A percentile compares a stretch with the other conserved stretches of the same genome.
Evolutionary conservation across 2,329 filamentous ascomycete species (phyloP).

Genomic region (Colletotrichum liriopes): DNA sequence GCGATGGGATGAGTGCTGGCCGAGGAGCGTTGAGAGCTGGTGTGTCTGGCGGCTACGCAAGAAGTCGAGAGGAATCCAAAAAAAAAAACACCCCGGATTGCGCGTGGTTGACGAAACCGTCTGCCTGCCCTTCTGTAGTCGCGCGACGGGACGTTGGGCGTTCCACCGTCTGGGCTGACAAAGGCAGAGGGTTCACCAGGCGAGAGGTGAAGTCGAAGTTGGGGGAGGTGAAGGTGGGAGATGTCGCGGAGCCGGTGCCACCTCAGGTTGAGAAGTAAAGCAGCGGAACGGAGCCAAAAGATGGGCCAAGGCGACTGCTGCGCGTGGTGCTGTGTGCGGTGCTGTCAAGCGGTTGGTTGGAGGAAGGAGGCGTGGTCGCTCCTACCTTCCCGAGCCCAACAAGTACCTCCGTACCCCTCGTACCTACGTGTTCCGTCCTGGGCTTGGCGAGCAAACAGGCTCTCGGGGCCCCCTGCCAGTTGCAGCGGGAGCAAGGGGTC

Average conservation of each 20-base stretch:
- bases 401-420: not conserved
- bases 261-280: conserved; percentile 8
- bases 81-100: not conserved
- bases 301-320: not conserved
- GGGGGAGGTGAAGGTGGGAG: conserved; percentile 14
- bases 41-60: not conserved
- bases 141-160: conserved; percentile 3
- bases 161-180: conserved; percentile 13
- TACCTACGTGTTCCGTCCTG: not conserved
- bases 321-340: not conserved
- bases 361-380: conserved; percentile 5
- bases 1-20: not conserved
- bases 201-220: conserved; percentile 1
- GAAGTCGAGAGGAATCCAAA: not conserved
- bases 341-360: conserved; percentile 5
- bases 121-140: conserved; percentile 3
- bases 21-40: not conserved
- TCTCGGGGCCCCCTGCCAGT: conserved; percentile 21
- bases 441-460: conserved; percentile 8
- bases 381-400: not conserved
- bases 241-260: conserved; percentile 5
- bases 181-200: conserved; percentile 6
- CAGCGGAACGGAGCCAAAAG: not conserved
- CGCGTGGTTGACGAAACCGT: not conserved
- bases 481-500: conserved; percentile 34